Percentiles rank a stretch among this genome's conserved stretches.
Conservation (phyloP, 179 eudicot genomes). For the Sideroxylon spinosum region DNA sequence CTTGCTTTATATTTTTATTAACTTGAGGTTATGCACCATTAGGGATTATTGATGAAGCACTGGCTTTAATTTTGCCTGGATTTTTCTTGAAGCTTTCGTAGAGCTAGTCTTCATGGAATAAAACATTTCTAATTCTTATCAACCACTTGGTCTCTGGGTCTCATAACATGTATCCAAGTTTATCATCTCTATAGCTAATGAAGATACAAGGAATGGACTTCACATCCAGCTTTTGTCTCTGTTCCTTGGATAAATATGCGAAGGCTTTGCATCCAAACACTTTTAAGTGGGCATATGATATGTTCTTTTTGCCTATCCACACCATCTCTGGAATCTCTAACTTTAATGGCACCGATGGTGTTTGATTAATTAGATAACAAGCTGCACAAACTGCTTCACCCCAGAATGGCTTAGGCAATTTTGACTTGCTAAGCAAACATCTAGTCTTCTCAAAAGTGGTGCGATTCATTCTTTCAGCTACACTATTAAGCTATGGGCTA, state of each 20-base stretch:
- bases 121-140: neutral
- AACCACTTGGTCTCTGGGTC: neutral
- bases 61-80: neutral
- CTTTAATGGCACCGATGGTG: too few species aligned
- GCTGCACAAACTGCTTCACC: neutral
- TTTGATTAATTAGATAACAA: neutral
- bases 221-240: conserved; percentile 11
- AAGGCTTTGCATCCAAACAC: conserved; percentile 19
- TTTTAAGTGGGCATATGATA: neutral
- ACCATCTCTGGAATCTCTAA: neutral
- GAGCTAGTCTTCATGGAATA: neutral
- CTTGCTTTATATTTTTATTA: neutral
- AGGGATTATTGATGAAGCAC: neutral
- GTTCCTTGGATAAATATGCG: conserved; percentile 7
- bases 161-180: neutral
- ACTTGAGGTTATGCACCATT: neutral
- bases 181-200: neutral
- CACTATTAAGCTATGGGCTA: neutral
- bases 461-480: neutral
- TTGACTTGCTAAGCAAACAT: neutral
- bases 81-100: neutral
- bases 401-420: neutral
- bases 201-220: conserved; percentile 16
- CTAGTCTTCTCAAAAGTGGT: neutral
- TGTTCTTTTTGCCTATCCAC: neutral